A percentile compares a stretch with the other conserved stretches of the same genome.
phyloP scores from a whole-genome alignment of 257 asterid genomes.

The Plantago major region DNA sequence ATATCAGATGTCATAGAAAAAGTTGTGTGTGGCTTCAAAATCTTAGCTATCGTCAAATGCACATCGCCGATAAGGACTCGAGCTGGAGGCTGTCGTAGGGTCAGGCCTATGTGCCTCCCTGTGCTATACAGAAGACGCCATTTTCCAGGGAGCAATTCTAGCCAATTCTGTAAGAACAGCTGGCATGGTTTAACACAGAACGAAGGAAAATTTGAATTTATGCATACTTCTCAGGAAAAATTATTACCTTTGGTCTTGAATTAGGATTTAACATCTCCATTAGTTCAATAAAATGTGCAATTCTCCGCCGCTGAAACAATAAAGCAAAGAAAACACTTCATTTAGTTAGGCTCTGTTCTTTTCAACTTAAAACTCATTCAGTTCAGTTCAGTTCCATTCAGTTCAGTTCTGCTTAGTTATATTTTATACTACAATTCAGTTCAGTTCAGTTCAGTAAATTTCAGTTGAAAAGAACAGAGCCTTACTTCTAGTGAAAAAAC shows the following conservation, averaged over 20 bases:
- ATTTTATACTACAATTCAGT: no score
- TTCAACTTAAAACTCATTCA: no score
- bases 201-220: neutral
- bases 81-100: slow-evolving; percentile 70
- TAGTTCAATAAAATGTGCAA: slow-evolving; percentile 78
- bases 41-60: slow-evolving; percentile 48
- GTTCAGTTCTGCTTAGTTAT: no score
- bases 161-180: slow-evolving; percentile 61
- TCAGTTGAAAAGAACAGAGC: no score
- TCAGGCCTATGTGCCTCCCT: slow-evolving; percentile 81
- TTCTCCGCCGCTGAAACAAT: slow-evolving; percentile 61
- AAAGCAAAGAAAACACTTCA: slow-evolving; percentile 1
- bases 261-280: slow-evolving; percentile 91
- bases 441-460: no score
- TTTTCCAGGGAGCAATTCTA: slow-evolving; percentile 72
- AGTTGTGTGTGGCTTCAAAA: slow-evolving; percentile 45
- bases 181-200: neutral
- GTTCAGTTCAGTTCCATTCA: no score
- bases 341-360: no score
- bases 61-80: slow-evolving; percentile 75
- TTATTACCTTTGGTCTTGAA: slow-evolving; percentile 71
- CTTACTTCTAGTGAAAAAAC: neutral
- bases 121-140: slow-evolving; percentile 94
- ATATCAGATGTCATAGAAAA: slow-evolving; percentile 59
- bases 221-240: slow-evolving; percentile 1